Percentiles rank a stretch among this genome's conserved stretches.
Evolutionary conservation across 345 rosid genomes (phyloP).

Genomic region (Dovyalis caffra): DNA sequence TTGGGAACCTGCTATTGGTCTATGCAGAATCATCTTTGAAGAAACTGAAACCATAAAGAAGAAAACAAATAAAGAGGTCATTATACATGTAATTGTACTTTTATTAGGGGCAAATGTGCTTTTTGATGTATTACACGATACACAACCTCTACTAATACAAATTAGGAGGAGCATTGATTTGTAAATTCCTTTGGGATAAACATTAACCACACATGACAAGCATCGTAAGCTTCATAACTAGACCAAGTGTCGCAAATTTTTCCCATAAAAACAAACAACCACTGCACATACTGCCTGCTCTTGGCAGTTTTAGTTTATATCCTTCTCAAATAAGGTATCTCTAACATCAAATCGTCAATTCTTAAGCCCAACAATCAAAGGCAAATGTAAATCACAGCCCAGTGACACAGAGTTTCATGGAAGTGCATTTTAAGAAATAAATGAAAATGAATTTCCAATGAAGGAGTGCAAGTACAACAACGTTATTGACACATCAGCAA

Average conservation of each 20-base stretch:
- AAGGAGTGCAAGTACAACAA: not conserved
- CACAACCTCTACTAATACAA: not conserved
- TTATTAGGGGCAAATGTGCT: not conserved
- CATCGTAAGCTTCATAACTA: not conserved
- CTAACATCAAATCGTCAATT: not conserved
- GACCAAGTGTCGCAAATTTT: not conserved
- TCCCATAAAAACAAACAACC: not conserved
- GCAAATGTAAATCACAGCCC: not conserved
- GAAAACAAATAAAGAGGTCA: not conserved
- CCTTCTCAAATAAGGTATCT: not conserved
- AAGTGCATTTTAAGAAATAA: not conserved
- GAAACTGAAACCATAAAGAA: conserved; percentile 49
- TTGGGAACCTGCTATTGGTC: conserved; percentile 73
- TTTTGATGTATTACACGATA: not conserved
- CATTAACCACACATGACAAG: not conserved
- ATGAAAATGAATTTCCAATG: not conserved
- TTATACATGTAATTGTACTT: not conserved
- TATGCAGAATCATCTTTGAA: conserved; percentile 63
- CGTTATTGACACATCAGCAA: not conserved
- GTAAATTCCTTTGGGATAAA: not conserved
- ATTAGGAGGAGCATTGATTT: not conserved
- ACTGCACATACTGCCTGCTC: not conserved
- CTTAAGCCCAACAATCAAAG: not conserved
- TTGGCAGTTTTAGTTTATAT: not conserved
- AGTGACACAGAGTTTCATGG: not conserved